Evolutionary conservation across 2,329 filamentous ascomycete genomes (phyloP).

Genomic region (Hymenoscyphus scutula): DNA sequence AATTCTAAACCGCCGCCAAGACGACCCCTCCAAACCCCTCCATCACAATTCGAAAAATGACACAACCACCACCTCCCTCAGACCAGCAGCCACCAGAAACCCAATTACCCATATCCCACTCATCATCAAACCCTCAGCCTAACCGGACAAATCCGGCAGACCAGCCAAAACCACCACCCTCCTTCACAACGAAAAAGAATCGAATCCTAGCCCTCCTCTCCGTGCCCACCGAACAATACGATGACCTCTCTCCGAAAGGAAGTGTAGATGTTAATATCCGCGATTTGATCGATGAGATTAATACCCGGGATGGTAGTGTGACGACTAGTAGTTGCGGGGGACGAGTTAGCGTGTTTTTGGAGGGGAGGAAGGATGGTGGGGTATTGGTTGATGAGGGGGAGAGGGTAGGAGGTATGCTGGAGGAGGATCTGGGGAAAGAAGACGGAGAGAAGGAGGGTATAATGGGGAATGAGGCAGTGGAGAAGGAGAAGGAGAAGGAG

Average conservation of each 20-base stretch:
- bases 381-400: not conserved
- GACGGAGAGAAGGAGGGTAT: conserved; percentile 7
- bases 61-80: not conserved
- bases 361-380: conserved; percentile 57
- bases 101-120: not conserved
- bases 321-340: conserved; percentile 94
- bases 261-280: conserved; percentile 78
- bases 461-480: conserved; percentile 10
- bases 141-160: too few species aligned
- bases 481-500: conserved; percentile 8
- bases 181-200: conserved; percentile 62
- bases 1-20: not conserved
- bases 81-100: not conserved
- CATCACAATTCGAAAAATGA: not conserved
- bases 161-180: conserved; percentile 19
- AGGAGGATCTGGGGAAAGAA: conserved; percentile 23
- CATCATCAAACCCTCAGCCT: too few species aligned
- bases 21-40: conserved; percentile 1
- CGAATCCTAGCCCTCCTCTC: conserved; percentile 71
- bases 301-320: conserved; percentile 69
- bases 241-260: conserved; percentile 85
- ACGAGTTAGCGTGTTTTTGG: conserved; percentile 81
- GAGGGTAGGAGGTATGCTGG: conserved; percentile 6
- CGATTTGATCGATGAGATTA: conserved; percentile 75
- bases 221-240: conserved; percentile 67